Evolutionary conservation across 257 asterid species (phyloP), one percentile per base, ranked within the genome.

Genomic region (Scutellaria baicalensis): DNA sequence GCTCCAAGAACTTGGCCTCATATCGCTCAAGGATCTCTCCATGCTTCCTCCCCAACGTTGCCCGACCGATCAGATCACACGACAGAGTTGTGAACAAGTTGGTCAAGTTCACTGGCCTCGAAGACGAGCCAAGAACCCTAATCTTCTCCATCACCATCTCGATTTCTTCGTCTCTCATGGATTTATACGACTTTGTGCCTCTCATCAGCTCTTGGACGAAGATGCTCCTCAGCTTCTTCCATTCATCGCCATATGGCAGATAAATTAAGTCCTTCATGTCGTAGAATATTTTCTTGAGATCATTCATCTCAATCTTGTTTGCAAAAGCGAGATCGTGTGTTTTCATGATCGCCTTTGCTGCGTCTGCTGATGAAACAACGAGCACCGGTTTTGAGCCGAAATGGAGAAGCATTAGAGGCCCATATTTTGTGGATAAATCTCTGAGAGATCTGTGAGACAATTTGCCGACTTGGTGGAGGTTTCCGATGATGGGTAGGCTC

Each of bases 331-430:
- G 65, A 27, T 79, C 83, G 14, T 66, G 77, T 3, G 71, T 65
- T 54, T 51, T 74, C 21, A 66, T 1, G 0, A 75, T 12, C 75
- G 66, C 66, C 47, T 47, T 66, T 9, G 75, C 80, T 27, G 27
- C 69, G 0, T 44, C 64, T 1, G 75, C 86, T 3, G 86, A 81
- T 6, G 86, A 82, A 8, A 72, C 66, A 0, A 78, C 59, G 2
- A 78, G 60, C 7, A 49, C 31, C 0, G 83, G 81, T 4, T 58
- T 63, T 0, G 48, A 35, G 39, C 85, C 85, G 1, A 81, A n/a
- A 3, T 59, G 75, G 60, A 81, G 77, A n/a, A 79, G 80, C 86
- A 82, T 76, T 1, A 76, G 14, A 0, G 81, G 77, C 10, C 84
- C 81, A 35, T 77, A 38, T 40, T 68, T 71, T 33, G 16, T 12